Conservation (phyloP, 169 alveolate genomes). For the Plasmodium knowlesi region DNA sequence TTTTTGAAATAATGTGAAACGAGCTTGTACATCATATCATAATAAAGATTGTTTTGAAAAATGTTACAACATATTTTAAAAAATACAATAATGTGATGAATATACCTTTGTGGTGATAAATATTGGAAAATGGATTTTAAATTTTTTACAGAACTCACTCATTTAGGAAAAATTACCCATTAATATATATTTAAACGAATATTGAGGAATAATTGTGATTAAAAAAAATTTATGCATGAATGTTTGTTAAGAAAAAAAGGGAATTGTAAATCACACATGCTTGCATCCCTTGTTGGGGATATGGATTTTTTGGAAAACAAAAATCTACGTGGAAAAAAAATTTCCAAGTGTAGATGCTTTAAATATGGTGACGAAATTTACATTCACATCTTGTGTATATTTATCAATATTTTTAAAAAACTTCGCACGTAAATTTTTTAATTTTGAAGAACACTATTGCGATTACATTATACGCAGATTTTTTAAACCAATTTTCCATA, state of each 20-base stretch:
- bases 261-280: neutral
- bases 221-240: neutral
- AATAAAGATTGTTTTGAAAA: neutral
- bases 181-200: neutral
- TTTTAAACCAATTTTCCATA: neutral
- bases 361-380: neutral
- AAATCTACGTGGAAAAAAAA: neutral
- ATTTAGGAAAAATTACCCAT: neutral
- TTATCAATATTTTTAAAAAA: neutral
- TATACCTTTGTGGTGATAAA: neutral
- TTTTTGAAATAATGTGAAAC: neutral
- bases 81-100: neutral
- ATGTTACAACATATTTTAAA: neutral
- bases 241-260: neutral
- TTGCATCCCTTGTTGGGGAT: neutral
- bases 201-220: neutral
- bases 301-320: neutral
- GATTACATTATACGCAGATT: neutral
- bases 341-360: neutral
- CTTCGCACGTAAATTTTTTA: neutral
- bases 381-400: neutral
- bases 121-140: neutral
- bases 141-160: neutral
- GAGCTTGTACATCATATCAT: neutral
- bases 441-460: neutral